Conservation (phyloP, 2,329 filamentous ascomycete species). For the Pseudocercospora cruenta region DNA sequence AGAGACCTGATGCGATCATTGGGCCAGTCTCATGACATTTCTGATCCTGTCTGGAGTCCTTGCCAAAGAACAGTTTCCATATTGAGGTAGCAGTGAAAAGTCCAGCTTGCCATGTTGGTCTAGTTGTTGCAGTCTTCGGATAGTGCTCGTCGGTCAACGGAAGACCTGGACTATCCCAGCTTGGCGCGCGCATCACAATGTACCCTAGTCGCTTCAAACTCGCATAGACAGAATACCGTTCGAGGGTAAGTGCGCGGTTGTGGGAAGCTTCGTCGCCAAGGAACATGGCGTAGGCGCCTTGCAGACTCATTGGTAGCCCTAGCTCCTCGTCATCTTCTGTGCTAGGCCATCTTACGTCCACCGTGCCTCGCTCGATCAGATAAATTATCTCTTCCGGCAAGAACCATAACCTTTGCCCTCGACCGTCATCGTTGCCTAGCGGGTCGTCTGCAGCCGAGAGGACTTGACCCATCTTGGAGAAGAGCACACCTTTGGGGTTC, state of each 20-base stretch:
- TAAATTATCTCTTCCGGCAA: conserved; percentile 91
- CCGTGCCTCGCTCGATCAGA: conserved; percentile 79
- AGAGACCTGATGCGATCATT: conserved; percentile 57
- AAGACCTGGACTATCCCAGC: conserved; percentile 36
- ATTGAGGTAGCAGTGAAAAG: conserved; percentile 35
- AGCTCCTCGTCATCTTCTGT: conserved; percentile 52
- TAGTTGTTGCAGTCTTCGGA: conserved; percentile 22
- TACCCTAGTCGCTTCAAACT: conserved; percentile 84
- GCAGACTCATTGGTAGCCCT: conserved; percentile 83
- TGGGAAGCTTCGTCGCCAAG: conserved; percentile 68
- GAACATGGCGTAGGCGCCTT: conserved; percentile 85
- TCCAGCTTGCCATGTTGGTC: conserved; percentile 37
- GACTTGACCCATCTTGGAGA: conserved; percentile 74
- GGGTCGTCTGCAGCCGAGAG: conserved; percentile 57
- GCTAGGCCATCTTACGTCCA: conserved; percentile 83
- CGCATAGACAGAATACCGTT: conserved; percentile 86
- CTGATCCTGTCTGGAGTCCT: conserved; percentile 1
- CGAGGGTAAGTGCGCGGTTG: conserved; percentile 61
- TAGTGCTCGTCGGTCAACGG: conserved; percentile 29
- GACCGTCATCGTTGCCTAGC: conserved; percentile 34
- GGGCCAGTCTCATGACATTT: conserved; percentile 45
- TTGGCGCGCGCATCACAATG: conserved; percentile 72
- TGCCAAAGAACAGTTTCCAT: conserved; percentile 23
- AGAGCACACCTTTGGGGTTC: conserved; percentile 71
- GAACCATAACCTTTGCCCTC: conserved; percentile 65